phyloP scores from a whole-genome alignment of 805 yeast genomes.

The Pichia sporocuriosa region DNA sequence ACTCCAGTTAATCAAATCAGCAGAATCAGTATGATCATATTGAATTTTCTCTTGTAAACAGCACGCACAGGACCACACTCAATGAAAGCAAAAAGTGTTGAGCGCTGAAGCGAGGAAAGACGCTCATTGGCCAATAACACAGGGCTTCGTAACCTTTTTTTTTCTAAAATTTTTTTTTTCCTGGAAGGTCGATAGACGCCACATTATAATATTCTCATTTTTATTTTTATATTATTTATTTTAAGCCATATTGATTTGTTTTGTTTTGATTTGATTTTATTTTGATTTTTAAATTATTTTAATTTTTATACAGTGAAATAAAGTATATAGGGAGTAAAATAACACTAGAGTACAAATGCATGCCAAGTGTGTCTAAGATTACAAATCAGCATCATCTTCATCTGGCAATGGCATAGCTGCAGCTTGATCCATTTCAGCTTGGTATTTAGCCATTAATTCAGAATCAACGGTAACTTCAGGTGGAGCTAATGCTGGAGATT shows the following conservation, averaged over 20 bases:
- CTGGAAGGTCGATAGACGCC: too few species aligned
- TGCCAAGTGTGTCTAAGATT: too few species aligned
- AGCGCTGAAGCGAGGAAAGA: not conserved
- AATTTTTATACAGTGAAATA: conserved; percentile 22
- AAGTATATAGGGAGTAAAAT: not conserved
- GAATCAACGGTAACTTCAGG: conserved; percentile 98
- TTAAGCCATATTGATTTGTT: too few species aligned
- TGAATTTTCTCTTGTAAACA: too few species aligned
- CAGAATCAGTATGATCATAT: too few species aligned
- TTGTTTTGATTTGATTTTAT: not conserved
- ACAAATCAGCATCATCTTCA: conserved; percentile 99
- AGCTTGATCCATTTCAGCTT: conserved; percentile 99
- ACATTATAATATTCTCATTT: too few species aligned
- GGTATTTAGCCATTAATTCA: conserved; percentile 95
- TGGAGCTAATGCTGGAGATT: conserved; percentile 98
- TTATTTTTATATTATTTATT: too few species aligned
- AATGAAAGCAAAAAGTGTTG: too few species aligned
- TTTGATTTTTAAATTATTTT: not conserved
- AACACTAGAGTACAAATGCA: not conserved
- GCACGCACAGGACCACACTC: too few species aligned
- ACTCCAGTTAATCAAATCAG: too few species aligned
- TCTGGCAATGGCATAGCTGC: conserved; percentile 99
- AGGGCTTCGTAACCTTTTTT: too few species aligned
- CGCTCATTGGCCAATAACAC: not conserved
- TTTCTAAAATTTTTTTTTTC: too few species aligned